Percentiles rank a stretch among this genome's conserved stretches.
phyloP scores from a whole-genome alignment of 176 grass and related monocot genomes.

The Secale cereale region DNA sequence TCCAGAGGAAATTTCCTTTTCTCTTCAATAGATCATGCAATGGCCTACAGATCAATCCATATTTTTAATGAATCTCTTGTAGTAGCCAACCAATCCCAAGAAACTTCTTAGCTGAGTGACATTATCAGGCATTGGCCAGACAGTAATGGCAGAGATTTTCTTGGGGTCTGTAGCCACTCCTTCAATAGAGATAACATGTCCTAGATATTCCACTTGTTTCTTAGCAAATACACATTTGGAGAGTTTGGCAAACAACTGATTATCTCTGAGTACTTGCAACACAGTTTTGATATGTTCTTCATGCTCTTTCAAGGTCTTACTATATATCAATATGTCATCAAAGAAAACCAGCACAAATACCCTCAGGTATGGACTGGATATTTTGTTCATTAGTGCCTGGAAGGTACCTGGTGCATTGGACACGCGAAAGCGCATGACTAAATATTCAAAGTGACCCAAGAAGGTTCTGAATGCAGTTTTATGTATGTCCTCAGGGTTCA shows the following conservation, averaged over 20 bases:
- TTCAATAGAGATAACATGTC: background rate
- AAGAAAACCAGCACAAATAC: background rate
- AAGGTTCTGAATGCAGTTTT: background rate
- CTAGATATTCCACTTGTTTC: background rate
- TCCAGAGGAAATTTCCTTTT: background rate
- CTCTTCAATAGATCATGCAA: background rate
- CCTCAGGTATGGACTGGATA: background rate
- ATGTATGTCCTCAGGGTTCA: background rate
- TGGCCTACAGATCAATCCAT: background rate
- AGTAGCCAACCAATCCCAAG: background rate
- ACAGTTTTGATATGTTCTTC: background rate
- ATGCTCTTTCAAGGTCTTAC: background rate
- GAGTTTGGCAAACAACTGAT: background rate
- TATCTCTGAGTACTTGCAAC: background rate
- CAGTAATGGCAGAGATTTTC: background rate
- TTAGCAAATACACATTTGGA: background rate
- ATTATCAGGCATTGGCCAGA: background rate
- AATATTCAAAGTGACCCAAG: background rate
- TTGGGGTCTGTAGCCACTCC: background rate
- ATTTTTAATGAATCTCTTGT: background rate
- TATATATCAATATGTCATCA: background rate
- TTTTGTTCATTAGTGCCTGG: background rate
- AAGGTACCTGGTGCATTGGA: background rate
- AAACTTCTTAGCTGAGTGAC: background rate
- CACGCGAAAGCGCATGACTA: background rate